These are phyloP conservation scores for Typha latifolia DNA, from an alignment of 176 grass and related monocot species.

Conservation along the genomic window DNA sequence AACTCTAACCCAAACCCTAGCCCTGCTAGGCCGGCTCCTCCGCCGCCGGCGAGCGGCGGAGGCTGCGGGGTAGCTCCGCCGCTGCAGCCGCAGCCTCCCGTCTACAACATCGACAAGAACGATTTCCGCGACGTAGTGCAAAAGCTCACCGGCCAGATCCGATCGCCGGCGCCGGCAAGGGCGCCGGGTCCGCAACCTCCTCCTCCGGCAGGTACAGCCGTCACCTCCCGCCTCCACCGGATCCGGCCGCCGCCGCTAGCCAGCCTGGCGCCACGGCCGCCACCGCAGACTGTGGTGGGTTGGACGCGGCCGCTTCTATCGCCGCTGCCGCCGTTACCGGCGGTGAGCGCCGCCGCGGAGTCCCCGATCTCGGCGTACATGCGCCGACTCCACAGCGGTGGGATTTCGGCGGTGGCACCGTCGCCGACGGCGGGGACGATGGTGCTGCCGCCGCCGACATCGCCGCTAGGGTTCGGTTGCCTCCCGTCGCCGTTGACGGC, in stretches of 20 bases:
- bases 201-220: slow-evolving; percentile 20
- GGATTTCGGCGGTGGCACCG: neutral
- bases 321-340: neutral
- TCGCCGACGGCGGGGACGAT: neutral
- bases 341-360: slow-evolving; percentile 8
- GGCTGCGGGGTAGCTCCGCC: slow-evolving; percentile 3
- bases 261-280: neutral
- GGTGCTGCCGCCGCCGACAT: slow-evolving; percentile 1
- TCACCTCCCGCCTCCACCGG: slow-evolving; percentile 26
- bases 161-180: slow-evolving; percentile 1
- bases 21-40: neutral
- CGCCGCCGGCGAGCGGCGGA: neutral
- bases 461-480: slow-evolving; percentile 20
- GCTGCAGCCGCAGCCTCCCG: slow-evolving; percentile 17
- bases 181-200: neutral
- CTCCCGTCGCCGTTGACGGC: slow-evolving; percentile 17
- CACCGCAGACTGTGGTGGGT: neutral
- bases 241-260: slow-evolving; percentile 23
- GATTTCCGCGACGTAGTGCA: slow-evolving; percentile 26
- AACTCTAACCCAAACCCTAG: slow-evolving; percentile 1
- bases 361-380: slow-evolving; percentile 17
- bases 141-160: slow-evolving; percentile 17
- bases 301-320: neutral
- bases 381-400: slow-evolving; percentile 2
- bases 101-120: slow-evolving; percentile 34